Base-by-base conservation (phyloP, 75 land plant genomes). In the Pinus tabuliformis region DNA sequence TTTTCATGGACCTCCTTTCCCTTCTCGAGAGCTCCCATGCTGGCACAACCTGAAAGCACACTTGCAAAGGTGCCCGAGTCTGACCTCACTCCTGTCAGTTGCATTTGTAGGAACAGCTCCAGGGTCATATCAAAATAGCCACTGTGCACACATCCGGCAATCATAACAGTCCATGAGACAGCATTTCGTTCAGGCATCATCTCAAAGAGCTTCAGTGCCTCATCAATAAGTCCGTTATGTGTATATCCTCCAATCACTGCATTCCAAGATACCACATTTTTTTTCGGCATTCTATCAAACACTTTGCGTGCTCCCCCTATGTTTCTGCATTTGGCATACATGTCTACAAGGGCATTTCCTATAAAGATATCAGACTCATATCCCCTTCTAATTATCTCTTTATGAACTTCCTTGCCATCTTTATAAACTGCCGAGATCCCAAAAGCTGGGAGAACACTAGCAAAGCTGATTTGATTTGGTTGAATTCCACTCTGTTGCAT, bases 211-310 rank as follows among this genome's bases (percentile, higher is more conserved):
- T 18, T 14, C 39, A 86, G 1, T 21, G 85, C 88, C 57, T 80
- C 78, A n/a, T 37, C 30, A 57, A 75, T 63, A 59, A 56, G 58
- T 33, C 79, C 81, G 12, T 62, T 77, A 42, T 72, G 81, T 57
- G 81, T 83, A 73, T 57, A 78, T 24, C 83, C 86, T 49, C 80
- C 78, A 49, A 87, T 75, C 73, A 87, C 73, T 18, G 83, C 58
- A 18, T 78, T 79, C 89, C 89, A 87, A 17, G 89, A 76, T 14
- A 82, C 81, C 14, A 84, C 84, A 78, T 87, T 84, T 68, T 75
- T 76, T 1, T 66, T 80, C 74, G 57, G 56, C 76, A 84, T 78
- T 78, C 79, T 81, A 65, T 81, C 78, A 73, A 87, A 87, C 81
- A 84, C 18, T 18, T 64, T 59, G 6, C 75, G 30, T 8, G 84